phyloP scores from a whole-genome alignment of 108 stramenopile species.

The Discostella stelligeroides region DNA sequence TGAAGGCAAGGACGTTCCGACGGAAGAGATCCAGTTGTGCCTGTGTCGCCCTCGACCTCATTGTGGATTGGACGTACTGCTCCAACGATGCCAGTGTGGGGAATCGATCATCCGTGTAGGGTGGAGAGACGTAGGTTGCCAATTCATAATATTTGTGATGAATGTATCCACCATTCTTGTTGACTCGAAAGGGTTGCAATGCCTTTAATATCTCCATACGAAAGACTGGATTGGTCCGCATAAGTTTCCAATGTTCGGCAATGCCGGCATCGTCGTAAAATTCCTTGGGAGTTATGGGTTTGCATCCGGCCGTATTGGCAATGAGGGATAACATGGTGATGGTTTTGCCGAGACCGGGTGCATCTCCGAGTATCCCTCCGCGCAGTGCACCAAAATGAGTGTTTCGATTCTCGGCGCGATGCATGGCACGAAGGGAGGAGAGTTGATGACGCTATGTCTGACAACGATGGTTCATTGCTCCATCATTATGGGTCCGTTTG shows the following conservation, averaged over 20 bases:
- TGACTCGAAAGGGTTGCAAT: constrained; percentile 39
- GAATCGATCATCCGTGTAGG: constrained; percentile 42
- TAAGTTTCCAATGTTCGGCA: constrained; percentile 35
- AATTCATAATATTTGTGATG: constrained; percentile 5
- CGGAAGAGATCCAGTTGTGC: constrained; percentile 44
- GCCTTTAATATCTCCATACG: constrained; percentile 31
- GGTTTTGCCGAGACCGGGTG: constrained; percentile 87
- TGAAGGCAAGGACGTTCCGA: constrained; percentile 39
- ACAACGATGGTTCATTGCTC: too few relatives aligned
- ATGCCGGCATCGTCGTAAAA: constrained; percentile 50
- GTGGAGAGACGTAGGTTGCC: constrained; percentile 25
- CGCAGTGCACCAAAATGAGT: constrained; percentile 53
- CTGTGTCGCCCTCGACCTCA: constrained; percentile 13
- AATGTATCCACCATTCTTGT: neutral
- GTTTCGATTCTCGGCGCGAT: constrained; percentile 44
- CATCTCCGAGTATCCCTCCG: constrained; percentile 84
- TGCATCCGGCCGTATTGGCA: constrained; percentile 41
- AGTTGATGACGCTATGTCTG: too few relatives aligned
- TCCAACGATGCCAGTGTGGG: constrained; percentile 44
- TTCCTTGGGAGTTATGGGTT: constrained; percentile 47
- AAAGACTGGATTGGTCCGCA: constrained; percentile 39
- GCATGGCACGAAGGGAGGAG: constrained; percentile 58
- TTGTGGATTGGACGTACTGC: constrained; percentile 24
- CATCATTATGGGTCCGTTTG: too few relatives aligned
- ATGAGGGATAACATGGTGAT: constrained; percentile 76